These are phyloP conservation scores for Lecanoromycetidae sp. DNA, from an alignment of 2,329 filamentous ascomycete species.

Conservation along the genomic window DNA sequence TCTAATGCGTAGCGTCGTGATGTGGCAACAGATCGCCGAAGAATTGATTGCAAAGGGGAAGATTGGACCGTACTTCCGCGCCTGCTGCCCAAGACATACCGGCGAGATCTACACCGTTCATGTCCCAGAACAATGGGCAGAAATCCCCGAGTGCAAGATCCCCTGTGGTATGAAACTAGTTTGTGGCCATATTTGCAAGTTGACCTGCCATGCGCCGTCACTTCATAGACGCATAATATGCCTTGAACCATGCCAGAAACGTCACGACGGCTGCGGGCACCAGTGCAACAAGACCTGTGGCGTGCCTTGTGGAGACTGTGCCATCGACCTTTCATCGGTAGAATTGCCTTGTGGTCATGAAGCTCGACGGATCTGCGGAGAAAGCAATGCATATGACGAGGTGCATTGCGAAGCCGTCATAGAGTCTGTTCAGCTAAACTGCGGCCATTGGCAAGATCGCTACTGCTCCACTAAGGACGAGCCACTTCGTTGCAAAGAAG, in stretches of 20 bases:
- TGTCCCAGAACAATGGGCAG: slow-evolving; percentile 21
- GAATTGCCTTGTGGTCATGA: slow-evolving; percentile 13
- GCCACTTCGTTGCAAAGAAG: background rate
- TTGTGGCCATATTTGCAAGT: slow-evolving; percentile 20
- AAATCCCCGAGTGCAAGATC: slow-evolving; percentile 18
- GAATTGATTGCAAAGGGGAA: slow-evolving; percentile 17
- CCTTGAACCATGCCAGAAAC: slow-evolving; percentile 12
- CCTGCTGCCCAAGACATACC: slow-evolving; percentile 21
- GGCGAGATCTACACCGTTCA: slow-evolving; percentile 15
- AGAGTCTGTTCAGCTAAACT: slow-evolving; percentile 3
- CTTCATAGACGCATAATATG: slow-evolving; percentile 17
- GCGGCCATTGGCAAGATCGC: slow-evolving; percentile 13
- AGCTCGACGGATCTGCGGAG: slow-evolving; percentile 9
- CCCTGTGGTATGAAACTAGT: slow-evolving; percentile 19
- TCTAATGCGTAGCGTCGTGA: slow-evolving; percentile 19
- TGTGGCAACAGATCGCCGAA: slow-evolving; percentile 23
- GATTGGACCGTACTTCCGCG: slow-evolving; percentile 21
- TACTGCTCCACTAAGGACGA: slow-evolving; percentile 11
- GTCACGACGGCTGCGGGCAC: slow-evolving; percentile 14
- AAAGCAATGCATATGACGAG: background rate
- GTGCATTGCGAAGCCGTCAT: slow-evolving; percentile 3
- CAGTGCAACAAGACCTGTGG: slow-evolving; percentile 16
- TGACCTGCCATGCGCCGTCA: slow-evolving; percentile 15
- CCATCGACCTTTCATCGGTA: background rate
- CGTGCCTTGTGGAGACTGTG: slow-evolving; percentile 16